Conservation (phyloP, 805 yeast genomes). For the Spathaspora girioi region DNA sequence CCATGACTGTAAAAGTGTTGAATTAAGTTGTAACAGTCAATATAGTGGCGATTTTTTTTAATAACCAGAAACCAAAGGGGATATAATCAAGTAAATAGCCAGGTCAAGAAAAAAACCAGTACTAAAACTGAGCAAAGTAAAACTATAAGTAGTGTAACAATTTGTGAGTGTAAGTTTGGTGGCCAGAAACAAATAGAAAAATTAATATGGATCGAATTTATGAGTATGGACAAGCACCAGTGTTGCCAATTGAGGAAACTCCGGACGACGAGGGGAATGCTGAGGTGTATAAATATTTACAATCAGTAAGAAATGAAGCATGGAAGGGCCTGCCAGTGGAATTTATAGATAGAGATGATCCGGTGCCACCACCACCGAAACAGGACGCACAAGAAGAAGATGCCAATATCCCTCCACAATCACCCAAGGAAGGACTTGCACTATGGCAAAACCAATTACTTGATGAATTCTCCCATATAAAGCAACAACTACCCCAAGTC, state of each 20-base stretch:
- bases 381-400: not conserved
- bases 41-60: not conserved
- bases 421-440: not conserved
- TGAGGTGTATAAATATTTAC: constrained; percentile 9
- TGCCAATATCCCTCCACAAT: not conserved
- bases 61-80: not conserved
- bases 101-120: too few relatives aligned
- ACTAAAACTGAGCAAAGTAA: not conserved
- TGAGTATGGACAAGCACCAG: not conserved
- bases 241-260: not conserved
- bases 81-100: not conserved
- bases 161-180: not conserved
- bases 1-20: constrained; percentile 47
- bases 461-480: not conserved
- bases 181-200: not conserved
- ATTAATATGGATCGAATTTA: not conserved
- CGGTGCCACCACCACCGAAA: not conserved
- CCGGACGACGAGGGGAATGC: not conserved
- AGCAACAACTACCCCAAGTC: not conserved
- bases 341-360: constrained; percentile 6
- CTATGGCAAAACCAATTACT: constrained; percentile 9
- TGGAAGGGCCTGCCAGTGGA: constrained; percentile 16
- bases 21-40: not conserved
- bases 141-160: too few relatives aligned
- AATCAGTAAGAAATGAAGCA: constrained; percentile 29